phyloP scores from a whole-genome alignment of 305 asterid species.

The Fraxinus platypoda region DNA sequence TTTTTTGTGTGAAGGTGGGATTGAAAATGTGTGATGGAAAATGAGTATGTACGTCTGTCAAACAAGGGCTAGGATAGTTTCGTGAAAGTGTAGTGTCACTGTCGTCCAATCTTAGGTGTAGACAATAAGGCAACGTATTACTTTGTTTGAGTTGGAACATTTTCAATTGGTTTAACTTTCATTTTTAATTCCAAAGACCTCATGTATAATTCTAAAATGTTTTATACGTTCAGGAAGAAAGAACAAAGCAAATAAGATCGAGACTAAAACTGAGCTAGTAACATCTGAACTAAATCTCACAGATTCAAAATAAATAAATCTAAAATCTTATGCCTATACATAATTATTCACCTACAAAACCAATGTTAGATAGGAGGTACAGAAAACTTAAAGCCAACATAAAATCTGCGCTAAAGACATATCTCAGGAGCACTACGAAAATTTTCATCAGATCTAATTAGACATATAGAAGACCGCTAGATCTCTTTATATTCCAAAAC shows the following conservation, averaged over 20 bases:
- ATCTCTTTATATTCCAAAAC: neutral
- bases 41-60: too few relatives aligned
- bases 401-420: neutral
- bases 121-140: neutral
- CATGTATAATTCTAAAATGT: neutral
- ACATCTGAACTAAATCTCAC: neutral
- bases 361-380: neutral
- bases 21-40: too few relatives aligned
- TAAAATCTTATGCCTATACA: neutral
- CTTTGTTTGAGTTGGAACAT: neutral
- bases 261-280: neutral
- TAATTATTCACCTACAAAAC: neutral
- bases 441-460: neutral
- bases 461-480: neutral
- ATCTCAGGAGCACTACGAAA: neutral
- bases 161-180: neutral
- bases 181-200: neutral
- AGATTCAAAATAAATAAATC: neutral
- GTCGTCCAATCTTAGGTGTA: neutral
- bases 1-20: too few relatives aligned
- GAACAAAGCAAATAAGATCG: neutral
- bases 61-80: neutral
- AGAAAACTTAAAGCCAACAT: neutral
- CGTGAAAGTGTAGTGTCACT: neutral
- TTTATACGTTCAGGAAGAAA: neutral